Evolutionary conservation across 2,329 filamentous ascomycete species (phyloP).

Genomic region (Alternaria gaisen): DNA sequence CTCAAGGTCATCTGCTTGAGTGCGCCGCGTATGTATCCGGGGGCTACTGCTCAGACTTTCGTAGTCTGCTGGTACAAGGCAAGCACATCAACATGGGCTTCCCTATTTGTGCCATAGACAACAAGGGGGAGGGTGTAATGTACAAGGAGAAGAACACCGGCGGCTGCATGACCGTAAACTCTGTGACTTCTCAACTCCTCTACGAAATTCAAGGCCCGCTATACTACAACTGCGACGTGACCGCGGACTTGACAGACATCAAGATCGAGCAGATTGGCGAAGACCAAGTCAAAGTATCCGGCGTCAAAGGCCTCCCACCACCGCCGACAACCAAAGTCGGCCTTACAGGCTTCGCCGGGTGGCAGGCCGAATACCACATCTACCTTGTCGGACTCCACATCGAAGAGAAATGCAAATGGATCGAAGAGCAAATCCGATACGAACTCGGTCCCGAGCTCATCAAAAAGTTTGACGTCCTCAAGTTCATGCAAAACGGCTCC

Average conservation of each 20-base stretch:
- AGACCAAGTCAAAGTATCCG: constrained; percentile 52
- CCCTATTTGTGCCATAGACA: constrained; percentile 34
- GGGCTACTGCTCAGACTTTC: constrained; percentile 53
- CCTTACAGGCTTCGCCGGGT: constrained; percentile 57
- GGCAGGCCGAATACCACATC: constrained; percentile 58
- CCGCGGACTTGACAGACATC: constrained; percentile 33
- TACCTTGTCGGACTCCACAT: constrained; percentile 58
- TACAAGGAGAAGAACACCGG: constrained; percentile 46
- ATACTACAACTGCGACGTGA: constrained; percentile 60
- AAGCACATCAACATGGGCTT: constrained; percentile 48
- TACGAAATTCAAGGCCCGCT: constrained; percentile 50
- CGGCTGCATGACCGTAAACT: constrained; percentile 54
- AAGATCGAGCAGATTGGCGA: constrained; percentile 53
- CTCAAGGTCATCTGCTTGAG: constrained; percentile 55
- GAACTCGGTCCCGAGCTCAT: constrained; percentile 49
- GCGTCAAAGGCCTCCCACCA: constrained; percentile 55
- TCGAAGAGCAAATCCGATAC: constrained; percentile 50
- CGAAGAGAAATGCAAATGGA: constrained; percentile 55
- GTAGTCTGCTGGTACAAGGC: constrained; percentile 42
- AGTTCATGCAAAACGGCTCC: constrained; percentile 54
- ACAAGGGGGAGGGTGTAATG: constrained; percentile 29
- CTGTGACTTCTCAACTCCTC: constrained; percentile 61
- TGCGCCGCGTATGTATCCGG: constrained; percentile 49
- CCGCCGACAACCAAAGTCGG: constrained; percentile 60
- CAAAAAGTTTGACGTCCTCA: constrained; percentile 49